Percentiles rank a stretch among this genome's conserved stretches.
Evolutionary conservation across 2,329 filamentous ascomycete species (phyloP).

Genomic region (Cyphellophora europaea): DNA sequence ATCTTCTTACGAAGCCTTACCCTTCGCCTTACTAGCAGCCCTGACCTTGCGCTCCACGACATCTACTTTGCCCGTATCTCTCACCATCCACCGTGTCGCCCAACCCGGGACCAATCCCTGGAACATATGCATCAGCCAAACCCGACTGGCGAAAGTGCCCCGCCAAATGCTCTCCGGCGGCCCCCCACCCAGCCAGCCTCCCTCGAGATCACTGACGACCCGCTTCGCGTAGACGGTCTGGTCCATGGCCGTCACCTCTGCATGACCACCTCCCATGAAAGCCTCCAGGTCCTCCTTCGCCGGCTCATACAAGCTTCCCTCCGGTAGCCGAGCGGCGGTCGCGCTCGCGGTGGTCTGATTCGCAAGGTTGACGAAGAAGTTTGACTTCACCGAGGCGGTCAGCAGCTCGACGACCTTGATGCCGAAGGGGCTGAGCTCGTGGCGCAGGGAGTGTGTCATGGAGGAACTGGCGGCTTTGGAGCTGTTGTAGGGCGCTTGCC

Average conservation of each 20-base stretch:
- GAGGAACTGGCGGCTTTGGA: constrained; percentile 49
- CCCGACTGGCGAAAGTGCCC: too few relatives aligned
- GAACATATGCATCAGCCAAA: too few relatives aligned
- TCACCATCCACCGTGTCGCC: too few relatives aligned
- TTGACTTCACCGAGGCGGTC: constrained; percentile 18
- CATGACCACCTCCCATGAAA: constrained; percentile 3
- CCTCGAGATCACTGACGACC: too few relatives aligned
- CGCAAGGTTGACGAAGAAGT: constrained; percentile 32
- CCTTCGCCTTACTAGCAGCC: too few relatives aligned
- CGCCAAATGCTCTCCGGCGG: too few relatives aligned
- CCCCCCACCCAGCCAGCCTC: too few relatives aligned
- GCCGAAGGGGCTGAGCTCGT: constrained; percentile 23
- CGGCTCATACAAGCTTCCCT: constrained; percentile 42
- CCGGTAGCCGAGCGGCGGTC: constrained; percentile 35
- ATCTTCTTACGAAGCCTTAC: too few relatives aligned
- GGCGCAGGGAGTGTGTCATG: constrained; percentile 41
- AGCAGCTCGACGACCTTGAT: constrained; percentile 22
- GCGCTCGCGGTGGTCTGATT: not conserved
- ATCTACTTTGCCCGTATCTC: too few relatives aligned
- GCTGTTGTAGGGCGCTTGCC: constrained; percentile 23
- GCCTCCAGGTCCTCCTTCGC: constrained; percentile 31
- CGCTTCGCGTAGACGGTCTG: too few relatives aligned
- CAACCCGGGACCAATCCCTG: too few relatives aligned
- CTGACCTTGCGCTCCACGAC: too few relatives aligned
- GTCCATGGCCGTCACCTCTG: constrained; percentile 3